Evolutionary conservation across 1,139 yeast species (phyloP).

Genomic region (Blastobotrys illinoisensis): DNA sequence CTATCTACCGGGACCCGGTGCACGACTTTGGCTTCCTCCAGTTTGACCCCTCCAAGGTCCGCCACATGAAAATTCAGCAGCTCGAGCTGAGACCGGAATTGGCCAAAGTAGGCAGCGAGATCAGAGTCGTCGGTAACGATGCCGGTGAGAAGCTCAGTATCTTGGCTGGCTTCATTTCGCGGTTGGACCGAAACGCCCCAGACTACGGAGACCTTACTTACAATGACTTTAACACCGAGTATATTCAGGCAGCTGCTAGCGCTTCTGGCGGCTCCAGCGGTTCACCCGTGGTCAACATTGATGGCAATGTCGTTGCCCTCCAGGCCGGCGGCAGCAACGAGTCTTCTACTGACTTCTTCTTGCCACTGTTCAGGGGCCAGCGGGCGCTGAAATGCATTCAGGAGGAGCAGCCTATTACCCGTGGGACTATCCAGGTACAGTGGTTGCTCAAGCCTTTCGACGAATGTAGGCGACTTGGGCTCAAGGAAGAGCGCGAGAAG

Average conservation of each 20-base stretch:
- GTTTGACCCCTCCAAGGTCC: constrained; percentile 66
- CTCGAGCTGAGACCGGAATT: constrained; percentile 70
- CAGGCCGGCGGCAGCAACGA: constrained; percentile 94
- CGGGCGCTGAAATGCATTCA: constrained; percentile 78
- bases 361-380: constrained; percentile 77
- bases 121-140: constrained; percentile 92
- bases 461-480: constrained; percentile 82
- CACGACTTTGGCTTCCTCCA: constrained; percentile 83
- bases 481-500: constrained; percentile 69
- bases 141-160: constrained; percentile 92
- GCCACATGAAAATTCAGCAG: constrained; percentile 66
- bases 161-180: constrained; percentile 80
- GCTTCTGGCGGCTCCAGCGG: constrained; percentile 97
- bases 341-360: constrained; percentile 87
- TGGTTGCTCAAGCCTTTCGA: constrained; percentile 86
- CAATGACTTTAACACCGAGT: constrained; percentile 92
- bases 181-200: constrained; percentile 92
- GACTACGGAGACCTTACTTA: constrained; percentile 87
- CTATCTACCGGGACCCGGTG: constrained; percentile 54
- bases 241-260: constrained; percentile 93
- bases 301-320: constrained; percentile 83
- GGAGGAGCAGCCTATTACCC: constrained; percentile 49
- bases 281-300: constrained; percentile 85
- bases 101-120: constrained; percentile 86
- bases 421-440: constrained; percentile 87